phyloP scores from a whole-genome alignment of 768 basidiomycete species.

The Neoboletus subvelutipes region DNA sequence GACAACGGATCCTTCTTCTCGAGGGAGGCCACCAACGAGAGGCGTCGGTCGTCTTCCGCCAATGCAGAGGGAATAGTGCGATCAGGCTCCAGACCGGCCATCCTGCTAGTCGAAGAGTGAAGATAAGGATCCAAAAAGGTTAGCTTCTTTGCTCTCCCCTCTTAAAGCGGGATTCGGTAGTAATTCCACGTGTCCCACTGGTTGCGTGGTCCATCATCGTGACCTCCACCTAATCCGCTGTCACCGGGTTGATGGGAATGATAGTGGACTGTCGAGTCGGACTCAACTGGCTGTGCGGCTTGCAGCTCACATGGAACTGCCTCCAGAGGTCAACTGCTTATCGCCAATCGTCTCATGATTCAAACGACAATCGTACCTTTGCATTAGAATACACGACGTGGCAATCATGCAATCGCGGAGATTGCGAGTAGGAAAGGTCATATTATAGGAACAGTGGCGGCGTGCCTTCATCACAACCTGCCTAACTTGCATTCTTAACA shows the following conservation, averaged over 20 bases:
- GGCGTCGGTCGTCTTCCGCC: slow-evolving; percentile 9
- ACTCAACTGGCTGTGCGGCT: background rate
- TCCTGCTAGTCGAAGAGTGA: background rate
- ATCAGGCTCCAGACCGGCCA: slow-evolving; percentile 13
- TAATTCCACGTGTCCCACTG: background rate
- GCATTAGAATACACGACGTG: background rate
- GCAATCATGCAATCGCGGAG: too few relatives aligned
- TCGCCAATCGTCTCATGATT: background rate
- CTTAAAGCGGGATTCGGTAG: slow-evolving; percentile 5
- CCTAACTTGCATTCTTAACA: background rate
- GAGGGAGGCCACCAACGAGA: slow-evolving; percentile 4
- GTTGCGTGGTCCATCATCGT: background rate
- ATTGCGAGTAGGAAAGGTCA: too few relatives aligned
- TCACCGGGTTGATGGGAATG: background rate
- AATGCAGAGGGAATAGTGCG: slow-evolving; percentile 10
- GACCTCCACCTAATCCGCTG: background rate
- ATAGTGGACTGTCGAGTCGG: background rate
- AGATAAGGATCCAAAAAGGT: background rate
- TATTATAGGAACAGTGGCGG: too few relatives aligned
- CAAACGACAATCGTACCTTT: background rate
- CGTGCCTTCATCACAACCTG: background rate
- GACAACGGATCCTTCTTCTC: slow-evolving; percentile 25
- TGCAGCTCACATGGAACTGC: background rate
- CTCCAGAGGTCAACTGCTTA: background rate
- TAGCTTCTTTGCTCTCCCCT: background rate